Base-by-base conservation (phyloP, 148 eudicot genomes). In the Rhododendron henanense region DNA sequence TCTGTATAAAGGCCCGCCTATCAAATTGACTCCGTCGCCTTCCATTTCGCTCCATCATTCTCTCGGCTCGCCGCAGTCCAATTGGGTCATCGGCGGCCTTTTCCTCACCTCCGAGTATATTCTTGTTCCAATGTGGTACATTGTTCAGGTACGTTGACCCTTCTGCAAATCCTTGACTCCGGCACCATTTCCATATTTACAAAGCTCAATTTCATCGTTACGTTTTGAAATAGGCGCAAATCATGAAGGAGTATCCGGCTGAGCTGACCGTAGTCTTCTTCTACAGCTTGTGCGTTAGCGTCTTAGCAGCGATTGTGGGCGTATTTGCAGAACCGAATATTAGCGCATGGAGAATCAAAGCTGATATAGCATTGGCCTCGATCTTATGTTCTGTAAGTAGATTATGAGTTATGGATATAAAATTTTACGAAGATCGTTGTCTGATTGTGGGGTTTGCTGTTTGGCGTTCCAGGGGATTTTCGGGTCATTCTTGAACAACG, bases 81-180 rank as follows among this genome's bases (percentile, higher is more conserved):
- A 88, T 53, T 94, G 98, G 98, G 87, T 93, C 18, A 47, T 91
- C 3, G 96, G 96, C 16, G 94, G 98, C 53, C 82, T 90, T 18
- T 91, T 94, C 61, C 96, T 95, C 23, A 86, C 94, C 5, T 84
- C 90, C 4, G 95, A 92, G 82, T 95, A 94, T 14, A 85, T 95
- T 50, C 91, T 95, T 25, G 93, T 93, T 67, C 96, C 98, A 23
- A 87, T 95, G 84, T 95, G 97, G 96, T 96, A 94, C 89, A 93
- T 96, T 87, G 90, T 94, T 79, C 97, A 90, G 99, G 98, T 96
- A 92, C 3, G 23, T 78, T 23, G 33, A 37, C 37, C 6, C 39
- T 71, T n/a, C 16, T 19, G 31, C 4, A 57, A 15, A n/a, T 28
- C 2, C 18, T 18, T 44, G 10, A 23, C 23, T 55, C 21, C 14